Evolutionary conservation across 768 basidiomycete species (phyloP).

Genomic region (Kwoniella bestiolae): DNA sequence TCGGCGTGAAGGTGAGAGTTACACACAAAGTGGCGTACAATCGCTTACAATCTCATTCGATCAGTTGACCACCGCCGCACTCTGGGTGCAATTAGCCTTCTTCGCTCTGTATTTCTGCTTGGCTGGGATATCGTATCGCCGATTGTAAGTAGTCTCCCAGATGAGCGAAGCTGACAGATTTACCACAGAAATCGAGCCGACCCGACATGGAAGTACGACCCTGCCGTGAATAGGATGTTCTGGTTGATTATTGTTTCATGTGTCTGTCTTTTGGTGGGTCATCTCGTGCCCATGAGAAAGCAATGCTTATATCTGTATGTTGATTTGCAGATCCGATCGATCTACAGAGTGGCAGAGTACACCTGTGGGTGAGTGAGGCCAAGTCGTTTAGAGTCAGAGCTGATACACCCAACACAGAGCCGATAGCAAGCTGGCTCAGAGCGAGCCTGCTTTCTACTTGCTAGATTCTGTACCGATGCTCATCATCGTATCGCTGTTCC

Average conservation of each 20-base stretch:
- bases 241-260: background rate
- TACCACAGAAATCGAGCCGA: background rate
- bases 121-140: slow-evolving; percentile 62
- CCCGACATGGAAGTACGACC: background rate
- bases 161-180: background rate
- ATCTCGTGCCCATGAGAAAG: slow-evolving; percentile 28
- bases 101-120: slow-evolving; percentile 61
- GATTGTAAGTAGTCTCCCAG: slow-evolving; percentile 50
- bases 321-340: slow-evolving; percentile 63
- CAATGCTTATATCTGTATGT: slow-evolving; percentile 55
- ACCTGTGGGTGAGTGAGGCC: slow-evolving; percentile 63
- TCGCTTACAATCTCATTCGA: background rate
- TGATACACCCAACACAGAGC: slow-evolving; percentile 1
- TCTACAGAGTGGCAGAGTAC: slow-evolving; percentile 66
- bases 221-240: background rate
- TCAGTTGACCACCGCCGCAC: slow-evolving; percentile 64
- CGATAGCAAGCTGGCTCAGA: slow-evolving; percentile 63
- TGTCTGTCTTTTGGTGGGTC: background rate
- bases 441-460: slow-evolving; percentile 68
- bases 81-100: slow-evolving; percentile 65
- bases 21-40: background rate
- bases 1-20: background rate
- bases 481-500: slow-evolving; percentile 64
- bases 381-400: background rate
- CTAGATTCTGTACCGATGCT: slow-evolving; percentile 70